A percentile compares a stretch with the other conserved stretches of the same genome.
Evolutionary conservation across 768 basidiomycete genomes (phyloP).

Genomic region (Kwoniella dejecticola): DNA sequence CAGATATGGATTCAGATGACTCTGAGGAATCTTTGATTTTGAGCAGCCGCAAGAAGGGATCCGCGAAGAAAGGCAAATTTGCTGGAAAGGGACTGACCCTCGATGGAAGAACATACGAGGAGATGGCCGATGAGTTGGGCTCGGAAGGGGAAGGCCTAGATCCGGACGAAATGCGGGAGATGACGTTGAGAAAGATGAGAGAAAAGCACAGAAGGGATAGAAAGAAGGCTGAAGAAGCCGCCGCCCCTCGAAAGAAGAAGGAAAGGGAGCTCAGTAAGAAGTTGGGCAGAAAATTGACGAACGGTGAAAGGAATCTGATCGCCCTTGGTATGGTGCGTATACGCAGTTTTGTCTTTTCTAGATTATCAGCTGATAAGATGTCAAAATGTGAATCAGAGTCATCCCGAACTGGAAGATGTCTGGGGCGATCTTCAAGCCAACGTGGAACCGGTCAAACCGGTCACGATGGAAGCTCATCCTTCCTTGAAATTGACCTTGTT

Average conservation of each 20-base stretch:
- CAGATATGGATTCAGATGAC: slow-evolving; percentile 19
- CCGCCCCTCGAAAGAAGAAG: slow-evolving; percentile 35
- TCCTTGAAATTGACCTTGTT: slow-evolving; percentile 82
- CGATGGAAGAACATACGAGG: slow-evolving; percentile 15
- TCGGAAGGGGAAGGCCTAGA: slow-evolving; percentile 26
- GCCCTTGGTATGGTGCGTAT: slow-evolving; percentile 31
- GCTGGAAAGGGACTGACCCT: slow-evolving; percentile 12
- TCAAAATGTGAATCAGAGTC: slow-evolving; percentile 60
- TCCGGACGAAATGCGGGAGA: slow-evolving; percentile 11
- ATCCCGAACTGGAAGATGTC: slow-evolving; percentile 76
- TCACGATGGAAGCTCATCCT: slow-evolving; percentile 73
- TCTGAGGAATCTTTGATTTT: no score
- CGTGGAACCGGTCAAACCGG: slow-evolving; percentile 66
- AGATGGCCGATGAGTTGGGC: slow-evolving; percentile 13
- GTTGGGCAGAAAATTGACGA: slow-evolving; percentile 74
- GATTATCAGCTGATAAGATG: slow-evolving; percentile 1
- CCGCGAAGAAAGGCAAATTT: slow-evolving; percentile 23
- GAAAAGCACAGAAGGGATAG: slow-evolving; percentile 44
- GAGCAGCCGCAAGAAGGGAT: no score
- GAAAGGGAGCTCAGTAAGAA: slow-evolving; percentile 59
- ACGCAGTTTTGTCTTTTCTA: not conserved
- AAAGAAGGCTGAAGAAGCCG: slow-evolving; percentile 36
- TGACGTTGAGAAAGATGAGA: slow-evolving; percentile 21
- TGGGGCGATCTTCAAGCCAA: slow-evolving; percentile 82
- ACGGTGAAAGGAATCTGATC: slow-evolving; percentile 61